Conservation (phyloP, 2,329 filamentous ascomycete species). For the Pestalotiopsis sp. region DNA sequence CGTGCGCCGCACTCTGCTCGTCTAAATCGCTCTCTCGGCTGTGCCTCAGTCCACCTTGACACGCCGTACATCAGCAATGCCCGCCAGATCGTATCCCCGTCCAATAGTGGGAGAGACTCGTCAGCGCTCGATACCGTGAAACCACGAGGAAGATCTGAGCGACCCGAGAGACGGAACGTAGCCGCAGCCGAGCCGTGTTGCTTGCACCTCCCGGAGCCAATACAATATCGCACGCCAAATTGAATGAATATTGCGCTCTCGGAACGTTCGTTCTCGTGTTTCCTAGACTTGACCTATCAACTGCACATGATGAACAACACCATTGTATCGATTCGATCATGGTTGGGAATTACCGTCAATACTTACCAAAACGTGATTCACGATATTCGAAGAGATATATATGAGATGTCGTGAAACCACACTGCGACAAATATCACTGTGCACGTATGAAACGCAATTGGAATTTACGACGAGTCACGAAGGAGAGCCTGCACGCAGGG, state of each 20-base stretch:
- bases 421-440: neutral
- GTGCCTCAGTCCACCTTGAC: neutral
- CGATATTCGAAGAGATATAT: neutral
- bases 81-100: neutral
- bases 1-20: neutral
- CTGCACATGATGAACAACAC: neutral
- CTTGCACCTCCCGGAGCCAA: neutral
- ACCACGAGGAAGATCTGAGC: conserved; percentile 3
- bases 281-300: neutral
- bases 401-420: neutral
- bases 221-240: neutral
- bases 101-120: neutral
- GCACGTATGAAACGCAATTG: neutral
- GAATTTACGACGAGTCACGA: neutral
- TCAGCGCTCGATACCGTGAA: neutral
- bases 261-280: neutral
- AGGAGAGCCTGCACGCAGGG: neutral
- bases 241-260: neutral
- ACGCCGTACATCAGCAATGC: neutral
- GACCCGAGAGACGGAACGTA: neutral
- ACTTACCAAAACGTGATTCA: neutral
- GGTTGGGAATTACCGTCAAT: neutral
- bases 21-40: conserved; percentile 2
- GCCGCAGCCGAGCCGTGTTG: neutral
- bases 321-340: neutral